Evolutionary conservation across 169 alveolate species (phyloP).

Genomic region (Plasmodium gonderi): DNA sequence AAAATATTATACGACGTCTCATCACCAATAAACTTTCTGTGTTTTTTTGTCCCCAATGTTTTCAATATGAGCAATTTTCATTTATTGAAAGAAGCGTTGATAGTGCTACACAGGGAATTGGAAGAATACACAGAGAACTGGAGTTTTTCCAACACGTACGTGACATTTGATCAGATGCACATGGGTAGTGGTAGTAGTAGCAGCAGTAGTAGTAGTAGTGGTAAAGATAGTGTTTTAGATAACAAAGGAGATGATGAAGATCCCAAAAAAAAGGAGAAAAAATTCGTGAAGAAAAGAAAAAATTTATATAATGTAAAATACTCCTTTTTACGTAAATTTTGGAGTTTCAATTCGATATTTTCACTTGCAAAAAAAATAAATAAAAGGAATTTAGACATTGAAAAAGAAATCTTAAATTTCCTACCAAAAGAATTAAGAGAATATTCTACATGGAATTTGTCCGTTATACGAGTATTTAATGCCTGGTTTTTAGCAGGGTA

Average conservation of each 20-base stretch:
- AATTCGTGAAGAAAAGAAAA: slow-evolving; percentile 28
- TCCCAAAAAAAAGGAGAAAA: neutral
- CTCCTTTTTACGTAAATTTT: slow-evolving; percentile 21
- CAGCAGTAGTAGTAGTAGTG: too few species aligned
- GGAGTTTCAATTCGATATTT: neutral
- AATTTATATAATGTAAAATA: slow-evolving; percentile 27
- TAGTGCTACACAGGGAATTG: slow-evolving; percentile 18
- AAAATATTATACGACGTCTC: slow-evolving; percentile 35
- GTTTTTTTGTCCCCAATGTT: slow-evolving; percentile 64
- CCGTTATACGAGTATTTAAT: slow-evolving; percentile 52
- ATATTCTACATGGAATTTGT: slow-evolving; percentile 67
- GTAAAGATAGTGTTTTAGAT: neutral
- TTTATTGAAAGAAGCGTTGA: slow-evolving; percentile 42
- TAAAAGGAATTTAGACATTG: neutral
- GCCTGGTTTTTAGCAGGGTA: slow-evolving; percentile 73
- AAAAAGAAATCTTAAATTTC: slow-evolving; percentile 25
- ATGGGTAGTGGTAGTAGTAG: neutral
- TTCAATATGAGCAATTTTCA: slow-evolving; percentile 44
- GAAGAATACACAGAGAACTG: slow-evolving; percentile 44
- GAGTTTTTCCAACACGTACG: slow-evolving; percentile 62
- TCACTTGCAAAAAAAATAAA: neutral
- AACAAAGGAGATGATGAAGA: neutral
- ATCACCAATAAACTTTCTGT: slow-evolving; percentile 53
- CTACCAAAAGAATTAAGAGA: slow-evolving; percentile 62
- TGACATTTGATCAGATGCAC: neutral